These are phyloP conservation scores for Thalassiosira hispida DNA, from an alignment of 352 stramenopile species.

Conservation along the genomic window DNA sequence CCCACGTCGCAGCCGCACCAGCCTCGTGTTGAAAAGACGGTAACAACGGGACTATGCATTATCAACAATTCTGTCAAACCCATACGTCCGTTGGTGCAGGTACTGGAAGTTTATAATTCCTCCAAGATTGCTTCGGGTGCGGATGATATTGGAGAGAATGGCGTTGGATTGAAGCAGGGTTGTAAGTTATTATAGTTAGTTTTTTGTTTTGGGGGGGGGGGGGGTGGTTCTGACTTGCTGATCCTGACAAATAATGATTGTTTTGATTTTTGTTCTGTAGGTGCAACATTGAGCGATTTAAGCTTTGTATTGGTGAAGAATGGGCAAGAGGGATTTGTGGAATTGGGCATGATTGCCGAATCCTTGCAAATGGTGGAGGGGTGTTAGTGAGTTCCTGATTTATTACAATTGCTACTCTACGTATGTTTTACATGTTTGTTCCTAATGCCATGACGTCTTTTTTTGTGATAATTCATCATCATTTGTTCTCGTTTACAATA, in stretches of 20 bases:
- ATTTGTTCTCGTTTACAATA: slow-evolving; percentile 8
- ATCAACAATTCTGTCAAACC: slow-evolving; percentile 45
- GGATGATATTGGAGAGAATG: slow-evolving; percentile 70
- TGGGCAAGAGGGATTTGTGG: slow-evolving; percentile 14
- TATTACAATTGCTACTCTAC: not conserved
- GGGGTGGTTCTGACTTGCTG: not conserved
- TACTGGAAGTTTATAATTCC: slow-evolving; percentile 64
- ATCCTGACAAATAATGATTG: not conserved
- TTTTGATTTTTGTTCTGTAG: not conserved
- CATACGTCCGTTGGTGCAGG: slow-evolving; percentile 46
- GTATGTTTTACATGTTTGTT: not conserved
- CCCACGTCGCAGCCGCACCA: too few relatives aligned
- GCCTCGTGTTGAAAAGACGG: too few relatives aligned
- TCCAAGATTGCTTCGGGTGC: slow-evolving; percentile 45
- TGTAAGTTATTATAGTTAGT: slow-evolving; percentile 33
- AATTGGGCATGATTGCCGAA: slow-evolving; percentile 62
- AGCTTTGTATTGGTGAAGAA: slow-evolving; percentile 59
- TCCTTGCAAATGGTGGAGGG: slow-evolving; percentile 55
- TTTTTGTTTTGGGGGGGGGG: not conserved
- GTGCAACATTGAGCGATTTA: slow-evolving; percentile 52
- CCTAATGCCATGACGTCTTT: too few relatives aligned
- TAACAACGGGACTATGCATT: slow-evolving; percentile 50
- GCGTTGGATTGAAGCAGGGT: slow-evolving; percentile 70
- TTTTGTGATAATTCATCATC: too few relatives aligned
- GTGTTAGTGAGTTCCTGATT: slow-evolving; percentile 29